Conservation (phyloP, 352 stramenopile species). For the Elongisporangium anandrum region DNA sequence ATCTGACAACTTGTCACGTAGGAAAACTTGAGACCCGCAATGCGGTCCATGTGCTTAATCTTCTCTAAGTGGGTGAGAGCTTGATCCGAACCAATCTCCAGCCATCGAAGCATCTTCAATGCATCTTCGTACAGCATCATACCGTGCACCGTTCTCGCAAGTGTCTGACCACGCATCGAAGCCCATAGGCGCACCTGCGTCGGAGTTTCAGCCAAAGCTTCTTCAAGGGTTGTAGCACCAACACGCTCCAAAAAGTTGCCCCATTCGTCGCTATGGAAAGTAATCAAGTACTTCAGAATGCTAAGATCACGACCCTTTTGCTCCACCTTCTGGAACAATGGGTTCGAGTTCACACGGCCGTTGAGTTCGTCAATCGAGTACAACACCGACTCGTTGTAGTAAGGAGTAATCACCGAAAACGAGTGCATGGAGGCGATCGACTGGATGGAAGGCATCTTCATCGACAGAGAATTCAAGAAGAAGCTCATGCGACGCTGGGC, state of each 20-base stretch:
- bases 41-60: conserved; percentile 88
- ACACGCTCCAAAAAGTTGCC: conserved; percentile 85
- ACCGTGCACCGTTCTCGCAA: conserved; percentile 81
- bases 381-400: conserved; percentile 87
- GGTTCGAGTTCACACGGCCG: conserved; percentile 75
- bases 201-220: conserved; percentile 74
- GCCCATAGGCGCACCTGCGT: conserved; percentile 85
- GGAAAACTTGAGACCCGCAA: conserved; percentile 83
- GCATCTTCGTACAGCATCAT: conserved; percentile 91
- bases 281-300: conserved; percentile 88
- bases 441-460: conserved; percentile 82
- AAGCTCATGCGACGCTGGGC: conserved; percentile 87
- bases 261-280: conserved; percentile 87
- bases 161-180: conserved; percentile 82
- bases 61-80: conserved; percentile 84
- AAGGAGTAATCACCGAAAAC: conserved; percentile 86
- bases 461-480: conserved; percentile 86
- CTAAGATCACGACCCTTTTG: conserved; percentile 79
- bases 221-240: conserved; percentile 65
- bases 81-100: conserved; percentile 84
- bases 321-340: conserved; percentile 83
- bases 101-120: conserved; percentile 85
- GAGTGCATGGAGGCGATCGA: conserved; percentile 86
- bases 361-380: conserved; percentile 85
- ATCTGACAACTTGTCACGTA: conserved; percentile 90